A percentile compares a stretch with the other conserved stretches of the same genome.
These are phyloP conservation scores for Xylariales sp. DNA, from an alignment of 2,329 filamentous ascomycete genomes.

Conservation along the genomic window DNA sequence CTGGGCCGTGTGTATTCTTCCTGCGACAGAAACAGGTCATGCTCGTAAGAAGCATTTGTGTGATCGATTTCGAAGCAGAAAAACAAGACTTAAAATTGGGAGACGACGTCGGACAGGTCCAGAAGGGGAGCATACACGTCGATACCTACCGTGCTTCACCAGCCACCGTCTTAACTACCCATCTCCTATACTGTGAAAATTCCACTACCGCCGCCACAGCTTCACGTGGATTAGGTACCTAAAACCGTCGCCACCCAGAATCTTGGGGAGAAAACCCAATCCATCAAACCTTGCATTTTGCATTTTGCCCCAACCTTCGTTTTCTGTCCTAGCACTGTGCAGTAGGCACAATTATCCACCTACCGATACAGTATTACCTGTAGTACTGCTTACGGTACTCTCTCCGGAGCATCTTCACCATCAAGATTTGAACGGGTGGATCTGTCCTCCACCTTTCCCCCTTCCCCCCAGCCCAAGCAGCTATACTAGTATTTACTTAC, in stretches of 20 bases:
- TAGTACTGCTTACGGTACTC: neutral
- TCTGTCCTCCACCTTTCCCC: neutral
- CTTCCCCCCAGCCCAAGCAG: constrained; percentile 7
- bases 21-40: constrained; percentile 30
- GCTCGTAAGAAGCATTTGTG: constrained; percentile 32
- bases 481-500: no score
- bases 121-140: constrained; percentile 23
- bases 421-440: no score
- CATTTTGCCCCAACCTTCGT: constrained; percentile 28
- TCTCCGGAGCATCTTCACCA: constrained; percentile 4
- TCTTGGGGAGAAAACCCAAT: constrained; percentile 1
- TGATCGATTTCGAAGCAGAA: constrained; percentile 32
- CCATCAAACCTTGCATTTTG: constrained; percentile 7
- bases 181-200: constrained; percentile 13
- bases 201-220: constrained; percentile 26
- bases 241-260: constrained; percentile 8
- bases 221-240: constrained; percentile 19
- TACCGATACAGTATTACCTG: neutral
- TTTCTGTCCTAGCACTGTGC: constrained; percentile 19
- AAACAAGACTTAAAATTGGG: constrained; percentile 31
- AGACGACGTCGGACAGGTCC: constrained; percentile 27
- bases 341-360: neutral
- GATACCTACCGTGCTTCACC: constrained; percentile 12
- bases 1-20: constrained; percentile 27
- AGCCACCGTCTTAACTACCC: constrained; percentile 23